Evolutionary conservation across 805 yeast genomes (phyloP).

Genomic region (Candida saitoana): DNA sequence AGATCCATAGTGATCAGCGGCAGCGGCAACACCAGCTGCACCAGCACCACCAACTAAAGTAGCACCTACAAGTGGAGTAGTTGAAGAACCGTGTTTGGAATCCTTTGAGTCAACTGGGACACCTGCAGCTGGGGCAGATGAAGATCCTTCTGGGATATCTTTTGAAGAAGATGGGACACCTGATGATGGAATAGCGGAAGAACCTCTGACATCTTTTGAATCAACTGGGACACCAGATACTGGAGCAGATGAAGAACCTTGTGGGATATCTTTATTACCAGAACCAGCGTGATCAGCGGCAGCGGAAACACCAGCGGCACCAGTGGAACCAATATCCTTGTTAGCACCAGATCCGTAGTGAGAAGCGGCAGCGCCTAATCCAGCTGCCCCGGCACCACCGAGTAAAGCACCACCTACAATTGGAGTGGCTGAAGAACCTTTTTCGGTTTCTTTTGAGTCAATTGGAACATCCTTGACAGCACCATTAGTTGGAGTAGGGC

Average conservation of each 20-base stretch:
- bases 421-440: conserved; percentile 5
- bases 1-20: conserved; percentile 9
- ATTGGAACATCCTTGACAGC: background rate
- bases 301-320: conserved; percentile 8
- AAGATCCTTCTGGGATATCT: too few relatives aligned
- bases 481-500: background rate
- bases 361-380: conserved; percentile 9
- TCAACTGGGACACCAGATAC: too few relatives aligned
- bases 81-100: too few relatives aligned
- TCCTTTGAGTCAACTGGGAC: too few relatives aligned
- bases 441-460: background rate
- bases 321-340: conserved; percentile 7
- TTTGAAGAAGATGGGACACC: too few relatives aligned
- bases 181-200: too few relatives aligned
- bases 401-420: conserved; percentile 8
- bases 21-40: conserved; percentile 8
- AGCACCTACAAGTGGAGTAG: conserved; percentile 8
- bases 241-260: too few relatives aligned
- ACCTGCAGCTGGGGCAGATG: too few relatives aligned
- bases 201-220: too few relatives aligned
- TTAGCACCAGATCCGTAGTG: conserved; percentile 9
- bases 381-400: conserved; percentile 9
- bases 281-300: conserved; percentile 9
- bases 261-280: conserved; percentile 7
- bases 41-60: conserved; percentile 9